A percentile compares a stretch with the other conserved stretches of the same genome.
These are phyloP conservation scores for Rhododendron williamsianum DNA, from an alignment of 148 eudicot genomes.

Conservation along the genomic window DNA sequence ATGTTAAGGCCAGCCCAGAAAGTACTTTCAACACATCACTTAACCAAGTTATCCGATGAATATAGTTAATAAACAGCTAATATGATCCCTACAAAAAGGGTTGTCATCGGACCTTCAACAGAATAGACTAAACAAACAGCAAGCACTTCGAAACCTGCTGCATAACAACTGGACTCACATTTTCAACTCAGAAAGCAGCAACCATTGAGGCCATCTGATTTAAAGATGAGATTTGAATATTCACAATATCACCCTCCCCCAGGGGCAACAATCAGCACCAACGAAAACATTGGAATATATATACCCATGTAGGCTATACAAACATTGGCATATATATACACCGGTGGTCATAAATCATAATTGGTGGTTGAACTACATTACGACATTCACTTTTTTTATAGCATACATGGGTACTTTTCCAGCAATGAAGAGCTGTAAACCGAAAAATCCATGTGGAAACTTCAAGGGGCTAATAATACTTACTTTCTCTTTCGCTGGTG, in stretches of 20 bases:
- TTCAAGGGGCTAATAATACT: background rate
- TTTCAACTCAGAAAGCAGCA: background rate
- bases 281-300: background rate
- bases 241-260: background rate
- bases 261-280: background rate
- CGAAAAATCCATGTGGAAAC: background rate
- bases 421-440: background rate
- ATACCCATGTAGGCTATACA: background rate
- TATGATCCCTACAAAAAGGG: background rate
- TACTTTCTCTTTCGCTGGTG: slow-evolving; percentile 45
- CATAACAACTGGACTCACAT: background rate
- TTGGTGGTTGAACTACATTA: background rate
- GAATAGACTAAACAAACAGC: background rate
- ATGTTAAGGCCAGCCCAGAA: background rate
- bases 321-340: background rate
- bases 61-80: background rate
- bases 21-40: background rate
- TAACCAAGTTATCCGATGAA: background rate
- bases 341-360: background rate
- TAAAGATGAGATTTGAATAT: background rate
- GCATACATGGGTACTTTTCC: background rate
- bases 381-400: background rate
- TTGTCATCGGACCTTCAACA: background rate
- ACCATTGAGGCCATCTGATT: background rate
- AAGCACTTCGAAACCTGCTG: background rate